Percentiles rank a stretch among this genome's conserved stretches.
These are phyloP conservation scores for Sclerotinia minor DNA, from an alignment of 2,329 filamentous ascomycete species.

Conservation along the genomic window DNA sequence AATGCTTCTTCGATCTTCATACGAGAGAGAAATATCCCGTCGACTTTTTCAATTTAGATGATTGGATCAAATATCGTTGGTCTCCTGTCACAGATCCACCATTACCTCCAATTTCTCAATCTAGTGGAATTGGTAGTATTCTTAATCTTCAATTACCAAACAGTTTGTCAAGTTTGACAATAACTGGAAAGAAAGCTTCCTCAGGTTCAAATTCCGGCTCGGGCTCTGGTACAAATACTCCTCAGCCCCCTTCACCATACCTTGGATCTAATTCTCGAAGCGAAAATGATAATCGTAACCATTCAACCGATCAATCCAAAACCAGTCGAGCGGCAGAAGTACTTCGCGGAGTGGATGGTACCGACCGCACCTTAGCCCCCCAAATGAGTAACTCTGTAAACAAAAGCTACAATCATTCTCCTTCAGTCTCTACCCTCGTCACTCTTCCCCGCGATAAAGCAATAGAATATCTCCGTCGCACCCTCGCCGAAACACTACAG, in stretches of 20 bases:
- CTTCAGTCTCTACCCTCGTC: constrained; percentile 40
- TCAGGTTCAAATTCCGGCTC: constrained; percentile 25
- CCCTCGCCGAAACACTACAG: constrained; percentile 65
- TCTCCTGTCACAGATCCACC: constrained; percentile 73
- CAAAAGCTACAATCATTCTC: constrained; percentile 34
- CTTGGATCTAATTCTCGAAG: constrained; percentile 30
- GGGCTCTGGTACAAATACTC: constrained; percentile 19
- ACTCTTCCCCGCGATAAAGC: constrained; percentile 41
- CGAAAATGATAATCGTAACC: constrained; percentile 32
- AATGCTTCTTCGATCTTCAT: constrained; percentile 75
- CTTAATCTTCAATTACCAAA: constrained; percentile 33
- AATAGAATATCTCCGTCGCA: constrained; percentile 70
- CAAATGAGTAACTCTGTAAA: constrained; percentile 37
- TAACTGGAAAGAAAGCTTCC: constrained; percentile 35
- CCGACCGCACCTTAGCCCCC: constrained; percentile 37
- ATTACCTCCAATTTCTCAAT: constrained; percentile 54
- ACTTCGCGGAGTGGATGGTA: constrained; percentile 35
- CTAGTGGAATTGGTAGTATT: constrained; percentile 45
- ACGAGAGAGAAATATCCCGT: constrained; percentile 79
- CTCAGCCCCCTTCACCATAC: constrained; percentile 27
- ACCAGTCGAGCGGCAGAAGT: constrained; percentile 36
- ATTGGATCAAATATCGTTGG: constrained; percentile 76
- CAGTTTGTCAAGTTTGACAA: constrained; percentile 39
- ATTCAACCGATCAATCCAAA: constrained; percentile 31
- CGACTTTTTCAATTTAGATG: constrained; percentile 77